Percentiles rank a stretch among this genome's conserved stretches.
Conservation (phyloP, 257 asterid species). For the Solanum peruvianum region DNA sequence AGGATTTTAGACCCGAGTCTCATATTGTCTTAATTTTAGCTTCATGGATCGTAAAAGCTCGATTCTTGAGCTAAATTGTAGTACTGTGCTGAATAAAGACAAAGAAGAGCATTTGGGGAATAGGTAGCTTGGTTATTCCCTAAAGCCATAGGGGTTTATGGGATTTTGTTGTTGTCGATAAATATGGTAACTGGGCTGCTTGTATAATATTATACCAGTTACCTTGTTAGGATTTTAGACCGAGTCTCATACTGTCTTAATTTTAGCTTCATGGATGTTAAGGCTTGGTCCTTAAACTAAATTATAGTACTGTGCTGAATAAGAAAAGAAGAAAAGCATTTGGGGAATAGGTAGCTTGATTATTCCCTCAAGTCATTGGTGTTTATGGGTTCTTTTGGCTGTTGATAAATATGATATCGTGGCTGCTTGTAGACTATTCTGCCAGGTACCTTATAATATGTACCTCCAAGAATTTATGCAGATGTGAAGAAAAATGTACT, state of each 20-base stretch:
- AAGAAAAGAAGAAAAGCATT: not conserved
- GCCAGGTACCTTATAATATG: not conserved
- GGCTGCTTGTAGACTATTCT: not conserved
- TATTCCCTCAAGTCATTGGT: not conserved
- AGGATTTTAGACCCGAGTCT: not conserved
- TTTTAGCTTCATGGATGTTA: not conserved
- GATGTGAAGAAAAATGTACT: not conserved
- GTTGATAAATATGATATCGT: not conserved
- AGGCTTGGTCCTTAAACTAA: not conserved
- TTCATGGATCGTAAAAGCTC: not conserved
- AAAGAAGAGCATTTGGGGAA: not conserved
- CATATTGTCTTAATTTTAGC: not conserved
- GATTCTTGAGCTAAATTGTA: not conserved
- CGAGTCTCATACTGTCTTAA: not conserved
- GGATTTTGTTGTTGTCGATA: not conserved
- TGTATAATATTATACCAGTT: not conserved
- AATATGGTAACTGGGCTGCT: not conserved
- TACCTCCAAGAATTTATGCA: not conserved
- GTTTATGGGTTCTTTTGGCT: not conserved
- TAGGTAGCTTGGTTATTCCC: not conserved
- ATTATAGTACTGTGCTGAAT: not conserved
- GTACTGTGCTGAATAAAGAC: not conserved
- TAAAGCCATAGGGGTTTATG: not conserved
- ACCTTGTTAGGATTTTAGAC: not conserved
- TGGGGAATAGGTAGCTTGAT: not conserved